Conservation (phyloP, 2,329 filamentous ascomycete genomes). For the Exophiala sp. region DNA sequence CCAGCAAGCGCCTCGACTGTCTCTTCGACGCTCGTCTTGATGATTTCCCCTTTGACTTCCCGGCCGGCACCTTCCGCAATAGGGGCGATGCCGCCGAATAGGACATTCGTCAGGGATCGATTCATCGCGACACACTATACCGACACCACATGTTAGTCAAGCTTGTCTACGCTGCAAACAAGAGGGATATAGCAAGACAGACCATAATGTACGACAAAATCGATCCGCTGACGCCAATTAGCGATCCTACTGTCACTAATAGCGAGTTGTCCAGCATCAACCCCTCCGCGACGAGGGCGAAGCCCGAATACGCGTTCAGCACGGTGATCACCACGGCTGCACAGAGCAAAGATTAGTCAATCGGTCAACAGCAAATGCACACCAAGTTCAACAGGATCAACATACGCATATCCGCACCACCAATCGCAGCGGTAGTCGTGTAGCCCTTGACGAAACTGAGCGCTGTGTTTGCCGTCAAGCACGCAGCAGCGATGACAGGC, state of each 20-base stretch:
- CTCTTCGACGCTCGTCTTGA: constrained; percentile 74
- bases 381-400: constrained; percentile 5
- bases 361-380: constrained; percentile 19
- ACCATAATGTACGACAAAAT: constrained; percentile 78
- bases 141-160: not conserved
- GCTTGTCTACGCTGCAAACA: not conserved
- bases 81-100: constrained; percentile 76
- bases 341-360: not conserved
- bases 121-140: constrained; percentile 79
- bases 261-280: constrained; percentile 88
- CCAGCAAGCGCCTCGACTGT: constrained; percentile 71
- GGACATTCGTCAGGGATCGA: constrained; percentile 78
- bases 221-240: constrained; percentile 85
- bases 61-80: constrained; percentile 58
- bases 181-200: not conserved
- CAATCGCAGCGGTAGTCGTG: constrained; percentile 83
- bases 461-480: constrained; percentile 69
- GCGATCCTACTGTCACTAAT: constrained; percentile 76
- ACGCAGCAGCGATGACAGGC: constrained; percentile 73
- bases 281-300: constrained; percentile 83
- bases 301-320: constrained; percentile 85
- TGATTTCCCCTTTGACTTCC: constrained; percentile 76
- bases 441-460: constrained; percentile 83
- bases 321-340: constrained; percentile 79
- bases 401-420: constrained; percentile 83